These are phyloP conservation scores for Penicillium digitatum DNA, from an alignment of 2,329 filamentous ascomycete genomes.

Conservation along the genomic window DNA sequence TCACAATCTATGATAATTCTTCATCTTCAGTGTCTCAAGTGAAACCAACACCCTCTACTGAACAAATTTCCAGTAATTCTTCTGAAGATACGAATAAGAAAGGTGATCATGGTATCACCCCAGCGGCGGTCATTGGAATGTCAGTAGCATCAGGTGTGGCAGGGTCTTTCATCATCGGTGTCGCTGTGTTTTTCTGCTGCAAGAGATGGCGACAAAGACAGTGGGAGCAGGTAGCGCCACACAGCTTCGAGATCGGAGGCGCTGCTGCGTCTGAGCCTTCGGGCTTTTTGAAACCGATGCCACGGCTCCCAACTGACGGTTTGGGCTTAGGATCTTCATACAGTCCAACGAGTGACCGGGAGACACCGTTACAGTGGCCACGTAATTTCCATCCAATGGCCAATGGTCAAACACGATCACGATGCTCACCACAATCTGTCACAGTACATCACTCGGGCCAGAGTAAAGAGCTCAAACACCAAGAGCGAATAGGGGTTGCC, in stretches of 20 bases:
- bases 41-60: not conserved
- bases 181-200: slow-evolving; percentile 33
- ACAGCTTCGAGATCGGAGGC: slow-evolving; percentile 40
- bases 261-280: slow-evolving; percentile 39
- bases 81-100: slow-evolving; percentile 14
- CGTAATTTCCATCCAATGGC: slow-evolving; percentile 11
- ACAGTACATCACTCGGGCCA: slow-evolving; percentile 7
- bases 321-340: slow-evolving; percentile 13
- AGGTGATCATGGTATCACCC: slow-evolving; percentile 17
- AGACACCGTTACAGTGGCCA: slow-evolving; percentile 20
- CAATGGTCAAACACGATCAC: slow-evolving; percentile 15
- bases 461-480: not conserved
- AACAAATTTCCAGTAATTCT: slow-evolving; percentile 1
- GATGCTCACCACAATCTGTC: slow-evolving; percentile 20
- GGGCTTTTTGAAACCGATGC: slow-evolving; percentile 28
- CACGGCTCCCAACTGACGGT: slow-evolving; percentile 20
- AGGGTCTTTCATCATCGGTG: slow-evolving; percentile 33
- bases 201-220: slow-evolving; percentile 28
- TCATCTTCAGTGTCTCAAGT: slow-evolving; percentile 16
- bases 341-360: slow-evolving; percentile 1
- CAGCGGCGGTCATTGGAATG: slow-evolving; percentile 35
- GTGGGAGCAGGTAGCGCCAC: slow-evolving; percentile 19
- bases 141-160: slow-evolving; percentile 37
- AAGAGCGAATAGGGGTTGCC: slow-evolving; percentile 19
- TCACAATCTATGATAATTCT: slow-evolving; percentile 18